These are phyloP conservation scores for Suillus cothurnatus DNA, from an alignment of 768 basidiomycete species.

Conservation along the genomic window DNA sequence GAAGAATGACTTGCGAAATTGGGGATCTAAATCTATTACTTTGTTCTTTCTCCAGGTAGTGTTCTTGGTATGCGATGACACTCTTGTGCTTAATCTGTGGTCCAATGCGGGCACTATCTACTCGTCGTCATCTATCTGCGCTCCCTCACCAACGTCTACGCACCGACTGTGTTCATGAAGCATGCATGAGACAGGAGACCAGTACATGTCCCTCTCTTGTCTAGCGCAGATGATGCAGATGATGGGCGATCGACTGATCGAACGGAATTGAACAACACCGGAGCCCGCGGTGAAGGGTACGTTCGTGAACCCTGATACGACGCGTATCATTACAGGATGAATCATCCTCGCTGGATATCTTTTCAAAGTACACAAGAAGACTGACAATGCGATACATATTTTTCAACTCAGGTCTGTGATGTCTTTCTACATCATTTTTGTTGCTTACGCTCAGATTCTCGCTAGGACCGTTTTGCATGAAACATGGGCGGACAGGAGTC, in stretches of 20 bases:
- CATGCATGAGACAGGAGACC: slow-evolving; percentile 71
- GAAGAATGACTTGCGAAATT: not conserved
- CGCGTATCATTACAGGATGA: slow-evolving; percentile 87
- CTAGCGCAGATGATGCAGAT: no score
- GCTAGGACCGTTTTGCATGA: slow-evolving; percentile 66
- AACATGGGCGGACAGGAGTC: slow-evolving; percentile 88
- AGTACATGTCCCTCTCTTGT: slow-evolving; percentile 23
- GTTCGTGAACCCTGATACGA: slow-evolving; percentile 87
- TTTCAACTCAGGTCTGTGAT: slow-evolving; percentile 74
- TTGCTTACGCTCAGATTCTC: slow-evolving; percentile 11
- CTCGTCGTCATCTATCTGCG: slow-evolving; percentile 53
- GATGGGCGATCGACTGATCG: not conserved
- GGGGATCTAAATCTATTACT: slow-evolving; percentile 70
- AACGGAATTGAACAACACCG: slow-evolving; percentile 50
- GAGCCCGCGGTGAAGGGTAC: slow-evolving; percentile 84
- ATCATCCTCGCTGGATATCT: slow-evolving; percentile 94
- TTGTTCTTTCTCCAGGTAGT: slow-evolving; percentile 83
- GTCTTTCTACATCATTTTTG: not conserved
- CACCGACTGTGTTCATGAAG: slow-evolving; percentile 85
- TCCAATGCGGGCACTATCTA: slow-evolving; percentile 61
- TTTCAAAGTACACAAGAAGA: slow-evolving; percentile 95
- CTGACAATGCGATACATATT: slow-evolving; percentile 98
- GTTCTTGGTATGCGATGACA: slow-evolving; percentile 67
- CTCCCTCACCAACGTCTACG: slow-evolving; percentile 83
- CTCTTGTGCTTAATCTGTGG: slow-evolving; percentile 55